These are phyloP conservation scores for Paramecium pentaurelia DNA, from an alignment of 73 alveolate genomes.

Conservation along the genomic window DNA sequence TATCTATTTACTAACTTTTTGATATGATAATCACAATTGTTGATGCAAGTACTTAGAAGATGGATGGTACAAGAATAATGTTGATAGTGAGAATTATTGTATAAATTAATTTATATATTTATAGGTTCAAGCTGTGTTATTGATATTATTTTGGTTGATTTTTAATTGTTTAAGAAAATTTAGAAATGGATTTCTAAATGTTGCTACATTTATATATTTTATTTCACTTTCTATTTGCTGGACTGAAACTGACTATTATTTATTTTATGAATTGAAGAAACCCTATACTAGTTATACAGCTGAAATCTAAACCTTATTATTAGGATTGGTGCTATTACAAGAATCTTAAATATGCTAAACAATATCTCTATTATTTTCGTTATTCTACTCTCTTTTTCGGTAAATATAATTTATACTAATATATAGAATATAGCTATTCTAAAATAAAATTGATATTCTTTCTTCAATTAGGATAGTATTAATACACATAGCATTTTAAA, in stretches of 20 bases:
- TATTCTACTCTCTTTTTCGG: not conserved
- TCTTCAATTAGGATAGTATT: not conserved
- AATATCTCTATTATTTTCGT: not conserved
- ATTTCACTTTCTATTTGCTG: not conserved
- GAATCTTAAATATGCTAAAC: not conserved
- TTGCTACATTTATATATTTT: not conserved
- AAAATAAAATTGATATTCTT: not conserved
- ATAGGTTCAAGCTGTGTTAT: not conserved
- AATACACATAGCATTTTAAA: not conserved
- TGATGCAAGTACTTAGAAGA: not conserved
- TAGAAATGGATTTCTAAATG: not conserved
- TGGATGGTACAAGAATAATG: not conserved
- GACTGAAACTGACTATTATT: slow-evolving; percentile 20
- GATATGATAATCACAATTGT: not conserved
- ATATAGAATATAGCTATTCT: not conserved
- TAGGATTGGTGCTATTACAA: not conserved
- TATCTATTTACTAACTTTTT: not conserved
- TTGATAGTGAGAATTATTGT: not conserved
- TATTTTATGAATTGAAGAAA: not conserved
- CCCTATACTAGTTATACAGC: not conserved
- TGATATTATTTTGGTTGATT: not conserved
- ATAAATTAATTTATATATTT: not conserved
- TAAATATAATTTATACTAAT: not conserved
- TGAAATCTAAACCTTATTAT: not conserved
- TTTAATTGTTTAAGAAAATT: not conserved